phyloP scores from a whole-genome alignment of 2,329 filamentous ascomycete genomes.

The Chalara sp. region DNA sequence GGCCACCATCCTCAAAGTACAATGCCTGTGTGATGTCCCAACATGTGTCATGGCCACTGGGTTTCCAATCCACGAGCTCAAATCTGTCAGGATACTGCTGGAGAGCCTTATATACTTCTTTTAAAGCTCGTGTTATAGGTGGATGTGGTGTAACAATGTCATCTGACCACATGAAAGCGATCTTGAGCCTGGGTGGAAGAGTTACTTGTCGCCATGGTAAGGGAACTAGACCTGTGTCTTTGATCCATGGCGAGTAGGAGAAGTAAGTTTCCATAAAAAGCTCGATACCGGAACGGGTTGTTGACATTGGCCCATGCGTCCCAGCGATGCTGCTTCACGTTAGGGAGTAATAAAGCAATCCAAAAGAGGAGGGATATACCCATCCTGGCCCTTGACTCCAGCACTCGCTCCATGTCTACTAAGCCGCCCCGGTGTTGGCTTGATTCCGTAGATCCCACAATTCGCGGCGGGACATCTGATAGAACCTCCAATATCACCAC shows the following conservation, averaged over 20 bases:
- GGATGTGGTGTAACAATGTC: conserved; percentile 7
- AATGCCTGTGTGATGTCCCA: conserved; percentile 14
- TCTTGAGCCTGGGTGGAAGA: conserved; percentile 24
- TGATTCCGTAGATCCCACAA: conserved; percentile 42
- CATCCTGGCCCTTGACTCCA: too few species aligned
- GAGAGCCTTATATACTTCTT: conserved; percentile 8
- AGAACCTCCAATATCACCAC: conserved; percentile 49
- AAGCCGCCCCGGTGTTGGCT: conserved; percentile 34
- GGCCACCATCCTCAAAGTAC: conserved; percentile 18
- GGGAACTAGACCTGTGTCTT: conserved; percentile 43
- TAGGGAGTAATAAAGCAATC: too few species aligned
- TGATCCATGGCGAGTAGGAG: conserved; percentile 36
- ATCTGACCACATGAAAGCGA: conserved; percentile 17
- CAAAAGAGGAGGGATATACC: too few species aligned
- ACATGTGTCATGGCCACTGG: conserved; percentile 14
- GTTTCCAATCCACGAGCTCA: conserved; percentile 18
- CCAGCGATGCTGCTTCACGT: conserved; percentile 5
- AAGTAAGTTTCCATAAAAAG: conserved; percentile 27
- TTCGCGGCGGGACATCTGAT: conserved; percentile 36
- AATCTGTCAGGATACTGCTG: conserved; percentile 4
- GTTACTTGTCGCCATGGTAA: conserved; percentile 37
- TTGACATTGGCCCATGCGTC: conserved; percentile 31
- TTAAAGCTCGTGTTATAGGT: conserved; percentile 14
- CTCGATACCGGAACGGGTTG: conserved; percentile 41
- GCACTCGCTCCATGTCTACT: too few species aligned